A percentile compares a stretch with the other conserved stretches of the same genome.
Conservation (phyloP, 495 filamentous ascomycete genomes). For the Daldinia grandis region DNA sequence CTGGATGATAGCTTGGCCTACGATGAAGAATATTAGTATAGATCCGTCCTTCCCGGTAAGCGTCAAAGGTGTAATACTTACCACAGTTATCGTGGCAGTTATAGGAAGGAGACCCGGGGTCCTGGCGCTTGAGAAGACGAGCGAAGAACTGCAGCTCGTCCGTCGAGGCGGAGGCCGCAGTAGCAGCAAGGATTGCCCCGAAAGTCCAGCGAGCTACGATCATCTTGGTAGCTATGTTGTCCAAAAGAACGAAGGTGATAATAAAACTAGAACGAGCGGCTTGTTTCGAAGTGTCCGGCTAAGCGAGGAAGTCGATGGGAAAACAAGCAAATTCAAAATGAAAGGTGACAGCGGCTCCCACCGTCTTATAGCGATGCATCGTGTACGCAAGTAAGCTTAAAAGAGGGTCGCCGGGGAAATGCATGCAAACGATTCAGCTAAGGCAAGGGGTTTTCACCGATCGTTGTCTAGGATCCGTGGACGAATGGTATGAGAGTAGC, state of each 20-base stretch:
- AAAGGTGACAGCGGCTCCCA: slow-evolving; percentile 3
- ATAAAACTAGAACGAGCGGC: slow-evolving; percentile 19
- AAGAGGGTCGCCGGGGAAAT: background rate
- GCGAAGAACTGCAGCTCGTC: slow-evolving; percentile 31
- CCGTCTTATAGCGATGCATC: slow-evolving; percentile 16
- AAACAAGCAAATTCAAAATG: slow-evolving; percentile 5
- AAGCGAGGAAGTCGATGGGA: slow-evolving; percentile 6
- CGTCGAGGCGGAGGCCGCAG: slow-evolving; percentile 26
- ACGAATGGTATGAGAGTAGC: slow-evolving; percentile 15
- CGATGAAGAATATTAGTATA: background rate
- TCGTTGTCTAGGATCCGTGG: slow-evolving; percentile 1
- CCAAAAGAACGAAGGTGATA: slow-evolving; percentile 24
- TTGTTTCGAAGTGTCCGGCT: slow-evolving; percentile 5
- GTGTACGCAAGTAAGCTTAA: background rate
- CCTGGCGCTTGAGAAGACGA: slow-evolving; percentile 48
- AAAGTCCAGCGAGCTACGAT: slow-evolving; percentile 22
- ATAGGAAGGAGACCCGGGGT: slow-evolving; percentile 55
- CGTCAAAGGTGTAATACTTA: slow-evolving; percentile 31
- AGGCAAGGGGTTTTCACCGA: slow-evolving; percentile 22
- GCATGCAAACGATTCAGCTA: slow-evolving; percentile 27
- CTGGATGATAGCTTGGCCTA: slow-evolving; percentile 55
- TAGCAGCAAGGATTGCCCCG: slow-evolving; percentile 26
- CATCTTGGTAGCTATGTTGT: slow-evolving; percentile 29
- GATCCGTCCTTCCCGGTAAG: background rate
- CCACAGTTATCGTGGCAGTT: slow-evolving; percentile 62